Evolutionary conservation across 164 flowering plant genomes (phyloP), one percentile per base, ranked within the genome.

Genomic region (Malania oleifera): DNA sequence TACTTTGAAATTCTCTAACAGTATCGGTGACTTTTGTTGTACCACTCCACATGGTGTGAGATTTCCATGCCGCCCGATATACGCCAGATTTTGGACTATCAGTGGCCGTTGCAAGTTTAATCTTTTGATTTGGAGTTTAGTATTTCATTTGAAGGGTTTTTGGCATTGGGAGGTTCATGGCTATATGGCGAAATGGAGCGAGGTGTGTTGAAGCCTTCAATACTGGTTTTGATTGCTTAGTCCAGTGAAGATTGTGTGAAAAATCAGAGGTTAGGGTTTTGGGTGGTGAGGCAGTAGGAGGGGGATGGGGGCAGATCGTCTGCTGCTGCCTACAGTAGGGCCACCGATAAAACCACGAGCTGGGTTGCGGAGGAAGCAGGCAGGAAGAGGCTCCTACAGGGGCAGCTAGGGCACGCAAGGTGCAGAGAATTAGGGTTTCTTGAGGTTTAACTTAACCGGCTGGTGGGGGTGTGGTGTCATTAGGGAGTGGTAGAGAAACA

Each of bases 301-400:
- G 52, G 73, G 67, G 75, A 80, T 81, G 95, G 82, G 81, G 39
- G 66, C 45, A 59, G 80, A 72, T 59, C 63, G 72, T 41, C 62
- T 81, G 80, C 66, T 80, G 43, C 69, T 78, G 51, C 80, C 82
- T 27, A 79, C 83, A 6, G 82, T 77, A 20, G 90, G 87, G 66
- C 91, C 89, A 66, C 93, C 89, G 49, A 78, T 89, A 76, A 86
- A 81, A 61, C 77, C 80, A 70, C 75, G 89, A 66, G 93, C 93
- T 20, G 90, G 92, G 65, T 74, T 89, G 67, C 60, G 96, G 71
- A 89, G 86, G 78, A 81, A 89, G 55, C 96, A 89, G 63, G 96
- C 96, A 9, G 93, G 96, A 31, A 78, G 96, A 81, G 96, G 96
- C 17, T 86, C 93, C 24, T 89, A 89, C 62, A 73, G 96, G 62